Conservation (phyloP, 2,329 filamentous ascomycete species). For the Chaetomium sp. region DNA sequence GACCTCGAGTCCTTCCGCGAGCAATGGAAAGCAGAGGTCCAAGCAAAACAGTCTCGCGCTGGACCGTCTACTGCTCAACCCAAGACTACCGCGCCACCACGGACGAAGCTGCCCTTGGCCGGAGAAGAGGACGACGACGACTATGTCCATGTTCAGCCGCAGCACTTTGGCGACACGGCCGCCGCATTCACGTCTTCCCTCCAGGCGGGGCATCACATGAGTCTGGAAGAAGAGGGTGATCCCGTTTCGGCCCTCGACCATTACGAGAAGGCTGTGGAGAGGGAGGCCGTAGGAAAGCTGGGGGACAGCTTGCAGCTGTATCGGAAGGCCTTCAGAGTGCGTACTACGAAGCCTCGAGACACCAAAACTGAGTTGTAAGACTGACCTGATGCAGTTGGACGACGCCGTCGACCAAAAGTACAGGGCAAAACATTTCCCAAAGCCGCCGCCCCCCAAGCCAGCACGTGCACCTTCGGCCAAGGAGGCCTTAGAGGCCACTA, state of each 20-base stretch:
- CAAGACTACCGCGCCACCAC: constrained; percentile 9
- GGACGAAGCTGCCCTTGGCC: constrained; percentile 30
- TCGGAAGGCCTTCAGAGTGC: constrained; percentile 82
- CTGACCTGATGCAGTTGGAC: constrained; percentile 64
- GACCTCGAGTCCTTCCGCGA: constrained; percentile 85
- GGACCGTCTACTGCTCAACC: constrained; percentile 22
- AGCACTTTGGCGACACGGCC: constrained; percentile 42
- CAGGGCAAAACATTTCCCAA: constrained; percentile 87
- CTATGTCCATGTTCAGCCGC: constrained; percentile 42
- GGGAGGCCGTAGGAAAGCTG: constrained; percentile 79
- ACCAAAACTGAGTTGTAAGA: neutral
- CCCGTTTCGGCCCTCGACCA: constrained; percentile 83
- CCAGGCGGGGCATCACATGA: constrained; percentile 35
- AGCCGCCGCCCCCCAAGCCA: constrained; percentile 52
- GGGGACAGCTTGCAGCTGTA: constrained; percentile 89
- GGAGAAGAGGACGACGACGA: constrained; percentile 38
- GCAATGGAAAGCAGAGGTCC: constrained; percentile 83
- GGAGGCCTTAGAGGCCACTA: neutral
- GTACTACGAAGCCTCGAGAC: constrained; percentile 30
- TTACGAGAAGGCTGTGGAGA: constrained; percentile 89
- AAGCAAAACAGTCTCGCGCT: constrained; percentile 41
- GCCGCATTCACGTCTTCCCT: constrained; percentile 28
- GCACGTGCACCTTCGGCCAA: constrained; percentile 29
- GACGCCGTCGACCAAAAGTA: constrained; percentile 81
- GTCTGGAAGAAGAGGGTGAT: constrained; percentile 40